These are phyloP conservation scores for Chamaecrista fasciculata DNA, from an alignment of 306 rosid species.

Conservation along the genomic window DNA sequence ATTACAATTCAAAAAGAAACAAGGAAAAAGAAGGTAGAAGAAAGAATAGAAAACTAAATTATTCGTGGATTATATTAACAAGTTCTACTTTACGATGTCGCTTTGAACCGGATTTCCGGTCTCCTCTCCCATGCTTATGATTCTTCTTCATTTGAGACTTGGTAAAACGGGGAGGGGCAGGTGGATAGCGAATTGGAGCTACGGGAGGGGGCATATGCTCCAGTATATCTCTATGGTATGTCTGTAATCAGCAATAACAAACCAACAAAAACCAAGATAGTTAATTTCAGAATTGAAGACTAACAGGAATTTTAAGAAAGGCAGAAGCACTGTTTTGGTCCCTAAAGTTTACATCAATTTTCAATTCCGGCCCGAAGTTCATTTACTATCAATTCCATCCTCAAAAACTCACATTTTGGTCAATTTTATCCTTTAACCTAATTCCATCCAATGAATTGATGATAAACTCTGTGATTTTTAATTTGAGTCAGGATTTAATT, in stretches of 20 bases:
- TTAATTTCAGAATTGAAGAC: not conserved
- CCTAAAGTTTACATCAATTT: too few relatives aligned
- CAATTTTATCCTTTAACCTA: too few relatives aligned
- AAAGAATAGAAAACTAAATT: conserved; percentile 30
- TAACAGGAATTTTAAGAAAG: not conserved
- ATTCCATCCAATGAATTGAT: too few relatives aligned
- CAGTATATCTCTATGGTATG: conserved; percentile 76
- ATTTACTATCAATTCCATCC: too few relatives aligned
- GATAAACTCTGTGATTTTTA: too few relatives aligned
- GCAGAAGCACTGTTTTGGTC: too few relatives aligned
- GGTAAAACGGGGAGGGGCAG: conserved; percentile 18
- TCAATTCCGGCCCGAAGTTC: too few relatives aligned
- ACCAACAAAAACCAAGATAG: not conserved
- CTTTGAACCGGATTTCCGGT: conserved; percentile 52
- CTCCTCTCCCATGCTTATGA: conserved; percentile 57
- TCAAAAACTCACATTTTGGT: too few relatives aligned
- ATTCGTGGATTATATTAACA: conserved; percentile 42
- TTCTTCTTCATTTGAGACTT: conserved; percentile 52
- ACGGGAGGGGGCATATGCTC: conserved; percentile 78
- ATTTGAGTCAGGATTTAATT: too few relatives aligned
- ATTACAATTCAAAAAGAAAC: conserved; percentile 41
- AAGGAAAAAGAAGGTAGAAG: not conserved
- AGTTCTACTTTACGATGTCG: conserved; percentile 62
- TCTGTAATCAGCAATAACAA: conserved; percentile 43
- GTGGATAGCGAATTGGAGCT: conserved; percentile 36